Evolutionary conservation across 2,329 filamentous ascomycete genomes (phyloP), one percentile per base, ranked within the genome.

Genomic region (Colletotrichum sublineola): DNA sequence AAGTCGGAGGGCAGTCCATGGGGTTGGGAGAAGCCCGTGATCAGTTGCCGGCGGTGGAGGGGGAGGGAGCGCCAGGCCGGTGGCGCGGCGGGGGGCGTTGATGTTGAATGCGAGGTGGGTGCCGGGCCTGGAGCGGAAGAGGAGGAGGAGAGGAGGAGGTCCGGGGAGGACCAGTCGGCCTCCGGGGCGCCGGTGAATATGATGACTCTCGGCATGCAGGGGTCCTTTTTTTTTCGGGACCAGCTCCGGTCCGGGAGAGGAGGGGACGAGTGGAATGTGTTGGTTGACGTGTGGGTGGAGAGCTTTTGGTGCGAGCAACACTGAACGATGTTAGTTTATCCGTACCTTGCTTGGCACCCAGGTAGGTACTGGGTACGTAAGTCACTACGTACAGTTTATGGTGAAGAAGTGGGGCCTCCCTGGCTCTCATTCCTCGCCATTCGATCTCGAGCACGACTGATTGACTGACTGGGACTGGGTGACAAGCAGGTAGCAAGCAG

Each of bases 11-110:
- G 53, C 83, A 76, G 71, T 81, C 69, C 78, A 74, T 86, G 84
- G 15, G 79, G 79, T 73, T 89, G 88, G n/a, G 87, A 88, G 77
- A 88, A 83, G 38, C 88, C 86, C 0, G 87, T 88, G 9, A 81
- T 80, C 5, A 90, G 78, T 48, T 84, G 83, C n/a, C 82, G 78
- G 57, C 80, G 82, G 24, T 82, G 78, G 1, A 90, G 77, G 0
- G 87, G 83, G 9, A 91, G 82, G 6, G 86, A 87, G 57, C 89
- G 84, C 90, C 90, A 92, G 42, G 82, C 79, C 3, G 84, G 82
- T 18, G 42, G 15, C 31, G 81, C 63, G 38, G 46, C 29, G 3
- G 42, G 38, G n/a, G 46, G 62, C 44, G 62, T 31, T 33, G 48
- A 42, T 11, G 56, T 7, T 9, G 56, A 36, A 7, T 18, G n/a